Evolutionary conservation across 202 grass and related monocot species (phyloP).

Genomic region (Schoenoplectus tabernaemontani): DNA sequence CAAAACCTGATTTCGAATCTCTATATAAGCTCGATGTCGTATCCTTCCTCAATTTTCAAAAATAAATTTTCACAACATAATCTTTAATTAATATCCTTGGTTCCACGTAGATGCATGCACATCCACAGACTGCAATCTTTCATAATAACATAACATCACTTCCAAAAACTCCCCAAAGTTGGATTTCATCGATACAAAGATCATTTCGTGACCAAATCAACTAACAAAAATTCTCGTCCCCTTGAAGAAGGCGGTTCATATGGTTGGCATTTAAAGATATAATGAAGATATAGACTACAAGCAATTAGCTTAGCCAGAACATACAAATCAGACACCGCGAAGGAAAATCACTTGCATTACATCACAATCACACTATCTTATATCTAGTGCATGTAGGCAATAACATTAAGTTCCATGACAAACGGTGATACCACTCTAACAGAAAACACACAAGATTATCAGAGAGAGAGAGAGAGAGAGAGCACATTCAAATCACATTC

Average conservation of each 20-base stretch:
- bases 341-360: slow-evolving; percentile 14
- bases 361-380: slow-evolving; percentile 29
- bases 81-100: not conserved
- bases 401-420: slow-evolving; percentile 17
- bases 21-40: too few relatives aligned
- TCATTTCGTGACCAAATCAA: not conserved
- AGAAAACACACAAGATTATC: slow-evolving; percentile 6
- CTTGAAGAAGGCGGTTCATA: not conserved
- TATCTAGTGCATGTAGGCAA: slow-evolving; percentile 18
- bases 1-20: not conserved
- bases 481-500: slow-evolving; percentile 17
- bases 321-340: slow-evolving; percentile 8
- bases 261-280: not conserved
- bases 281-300: not conserved
- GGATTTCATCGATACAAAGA: not conserved
- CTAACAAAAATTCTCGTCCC: not conserved
- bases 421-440: not conserved
- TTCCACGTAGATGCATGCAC: too few relatives aligned
- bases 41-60: too few relatives aligned
- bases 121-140: not conserved
- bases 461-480: not conserved
- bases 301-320: not conserved
- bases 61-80: not conserved
- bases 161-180: not conserved
- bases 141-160: not conserved